These are phyloP conservation scores for Skeletonema costatum DNA, from an alignment of 108 stramenopile species.

Conservation along the genomic window DNA sequence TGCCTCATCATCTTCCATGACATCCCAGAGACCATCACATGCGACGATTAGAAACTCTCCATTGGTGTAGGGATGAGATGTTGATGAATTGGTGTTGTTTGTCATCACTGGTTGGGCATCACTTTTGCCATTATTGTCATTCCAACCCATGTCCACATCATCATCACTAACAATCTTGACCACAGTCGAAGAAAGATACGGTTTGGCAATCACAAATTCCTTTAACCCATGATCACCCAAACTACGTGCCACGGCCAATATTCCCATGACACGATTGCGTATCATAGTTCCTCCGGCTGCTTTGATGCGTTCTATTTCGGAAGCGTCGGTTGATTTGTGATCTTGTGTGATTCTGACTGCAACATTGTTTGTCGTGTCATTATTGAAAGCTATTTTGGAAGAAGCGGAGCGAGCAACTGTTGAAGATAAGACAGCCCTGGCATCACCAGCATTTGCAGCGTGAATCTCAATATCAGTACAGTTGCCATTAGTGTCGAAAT, in stretches of 20 bases:
- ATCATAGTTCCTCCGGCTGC: constrained; percentile 83
- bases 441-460: constrained; percentile 96
- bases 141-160: not conserved
- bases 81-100: not conserved
- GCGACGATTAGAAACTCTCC: constrained; percentile 81
- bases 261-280: constrained; percentile 81
- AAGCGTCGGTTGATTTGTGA: constrained; percentile 78
- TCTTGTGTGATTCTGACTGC: constrained; percentile 73
- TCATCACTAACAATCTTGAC: constrained; percentile 25
- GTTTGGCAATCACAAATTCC: constrained; percentile 84
- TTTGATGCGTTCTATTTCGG: constrained; percentile 78
- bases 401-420: not conserved
- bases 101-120: not conserved
- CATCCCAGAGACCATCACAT: constrained; percentile 94
- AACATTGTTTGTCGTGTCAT: not conserved
- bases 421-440: constrained; percentile 85
- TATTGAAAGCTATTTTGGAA: not conserved
- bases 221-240: constrained; percentile 93
- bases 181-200: constrained; percentile 46
- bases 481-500: constrained; percentile 13
- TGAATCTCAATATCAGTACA: constrained; percentile 56
- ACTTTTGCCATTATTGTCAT: not conserved
- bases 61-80: constrained; percentile 21
- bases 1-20: constrained; percentile 84
- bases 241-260: constrained; percentile 85